Evolutionary conservation across 495 filamentous ascomycete genomes (phyloP), one percentile per base, ranked within the genome.

Genomic region (Entonaema liquescens): DNA sequence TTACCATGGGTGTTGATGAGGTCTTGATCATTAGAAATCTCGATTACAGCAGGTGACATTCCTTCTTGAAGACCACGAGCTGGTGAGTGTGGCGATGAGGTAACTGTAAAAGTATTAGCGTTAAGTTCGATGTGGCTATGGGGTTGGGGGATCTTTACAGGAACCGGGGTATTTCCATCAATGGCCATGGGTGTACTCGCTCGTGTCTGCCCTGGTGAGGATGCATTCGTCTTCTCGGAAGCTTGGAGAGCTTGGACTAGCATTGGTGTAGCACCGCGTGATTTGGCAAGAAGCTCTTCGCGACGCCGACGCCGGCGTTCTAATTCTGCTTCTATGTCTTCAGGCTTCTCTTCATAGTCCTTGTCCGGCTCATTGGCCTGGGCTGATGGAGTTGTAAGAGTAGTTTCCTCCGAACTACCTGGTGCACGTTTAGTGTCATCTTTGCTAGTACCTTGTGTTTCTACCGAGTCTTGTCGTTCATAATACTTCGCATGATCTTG

Each of bases 251-350:
- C 91, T 79, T 95, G 92, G 17, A 95, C 87, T 66, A 90, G 85
- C 69, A 96, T 81, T 4, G 91, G 92, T 7, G 89, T 91, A 56
- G 89, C 86, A 50, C 87, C 88, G 76, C 88, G 88, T 74, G 94
- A 90, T 78, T 92, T 95, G 71, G 93, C 92, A 76, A 92, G 89
- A 71, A 97, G 92, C 26, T 93, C 94, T 81, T 97, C 94, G 68
- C 95, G 90, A 50, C 91, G 88, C 70, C 90, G 93, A 11, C 93
- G 90, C 57, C 95, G 91, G 75, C 95, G 91, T 77, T 97, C 92
- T 70, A 97, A 89, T 71, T 93, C 84, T 58, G 89, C 86, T 60
- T 89, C 91, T 83, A 96, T 91, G 74, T 97, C 90, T 65, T 93
- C 73, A 29, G 85, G 82, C 71, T 87, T 84, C 29, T 83, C 81